phyloP scores from a whole-genome alignment of 2,329 filamentous ascomycete species.

The Corniculantispora saksenae region DNA sequence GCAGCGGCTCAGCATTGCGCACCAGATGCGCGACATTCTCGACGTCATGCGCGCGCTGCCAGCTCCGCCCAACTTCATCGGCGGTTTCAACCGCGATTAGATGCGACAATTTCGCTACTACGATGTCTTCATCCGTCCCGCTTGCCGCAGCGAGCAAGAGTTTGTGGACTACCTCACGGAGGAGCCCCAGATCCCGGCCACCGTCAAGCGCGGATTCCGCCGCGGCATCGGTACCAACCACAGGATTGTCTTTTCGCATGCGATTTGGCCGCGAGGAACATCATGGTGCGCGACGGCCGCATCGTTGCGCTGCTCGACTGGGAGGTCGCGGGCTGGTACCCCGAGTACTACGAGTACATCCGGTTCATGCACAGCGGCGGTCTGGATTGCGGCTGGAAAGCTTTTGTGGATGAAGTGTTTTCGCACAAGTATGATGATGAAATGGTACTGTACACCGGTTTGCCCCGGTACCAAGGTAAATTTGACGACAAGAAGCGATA shows the following conservation, averaged over 20 bases:
- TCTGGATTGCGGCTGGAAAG: not conserved
- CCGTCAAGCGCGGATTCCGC: conserved; percentile 13
- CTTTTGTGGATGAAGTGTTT: not conserved
- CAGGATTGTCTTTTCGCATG: conserved; percentile 46
- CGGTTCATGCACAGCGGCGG: conserved; percentile 22
- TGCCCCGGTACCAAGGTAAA: not conserved
- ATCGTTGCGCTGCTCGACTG: conserved; percentile 46
- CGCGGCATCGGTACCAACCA: conserved; percentile 13
- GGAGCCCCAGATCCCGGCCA: conserved; percentile 3
- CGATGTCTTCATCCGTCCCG: conserved; percentile 3
- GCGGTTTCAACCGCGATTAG: conserved; percentile 3
- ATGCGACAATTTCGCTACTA: too few relatives aligned
- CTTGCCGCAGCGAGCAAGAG: conserved; percentile 1
- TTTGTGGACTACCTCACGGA: not conserved
- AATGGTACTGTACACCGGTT: not conserved
- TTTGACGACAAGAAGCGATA: not conserved
- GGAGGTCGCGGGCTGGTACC: conserved; percentile 47
- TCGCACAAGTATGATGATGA: not conserved
- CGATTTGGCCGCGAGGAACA: conserved; percentile 46
- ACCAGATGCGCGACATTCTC: not conserved
- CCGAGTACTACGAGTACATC: conserved; percentile 35
- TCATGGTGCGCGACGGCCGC: conserved; percentile 37
- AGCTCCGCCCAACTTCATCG: not conserved
- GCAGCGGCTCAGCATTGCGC: not conserved
- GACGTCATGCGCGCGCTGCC: not conserved